Conservation (phyloP, 805 yeast species). For the Ogataea salicorniae region DNA sequence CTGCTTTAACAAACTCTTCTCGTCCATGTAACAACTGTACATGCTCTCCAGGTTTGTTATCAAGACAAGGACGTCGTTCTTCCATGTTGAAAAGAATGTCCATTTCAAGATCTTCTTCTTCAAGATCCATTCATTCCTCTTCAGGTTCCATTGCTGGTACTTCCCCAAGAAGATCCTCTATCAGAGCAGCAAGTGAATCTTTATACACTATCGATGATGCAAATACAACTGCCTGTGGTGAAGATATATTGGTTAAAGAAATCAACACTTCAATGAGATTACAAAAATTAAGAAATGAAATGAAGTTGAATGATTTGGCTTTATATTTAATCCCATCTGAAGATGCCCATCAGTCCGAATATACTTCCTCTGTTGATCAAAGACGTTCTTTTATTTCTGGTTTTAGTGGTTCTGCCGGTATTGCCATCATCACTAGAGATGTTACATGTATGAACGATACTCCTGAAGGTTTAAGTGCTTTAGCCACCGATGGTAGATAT, state of each 20-base stretch:
- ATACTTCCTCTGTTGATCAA: constrained; percentile 49
- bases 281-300: constrained; percentile 51
- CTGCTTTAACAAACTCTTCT: constrained; percentile 4
- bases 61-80: constrained; percentile 60
- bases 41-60: constrained; percentile 76
- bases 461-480: constrained; percentile 52
- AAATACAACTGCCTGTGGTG: constrained; percentile 17
- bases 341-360: constrained; percentile 63
- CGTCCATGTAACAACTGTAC: constrained; percentile 71
- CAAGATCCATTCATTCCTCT: constrained; percentile 6
- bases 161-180: constrained; percentile 24
- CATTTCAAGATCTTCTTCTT: constrained; percentile 18
- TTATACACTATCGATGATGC: constrained; percentile 23
- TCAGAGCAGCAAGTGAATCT: constrained; percentile 3
- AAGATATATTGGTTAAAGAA: constrained; percentile 30
- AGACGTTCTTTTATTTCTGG: constrained; percentile 54
- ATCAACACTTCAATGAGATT: constrained; percentile 59
- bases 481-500: constrained; percentile 59
- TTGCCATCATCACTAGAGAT: constrained; percentile 54
- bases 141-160: constrained; percentile 35
- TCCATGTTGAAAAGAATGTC: constrained; percentile 35
- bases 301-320: constrained; percentile 56
- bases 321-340: constrained; percentile 63
- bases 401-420: constrained; percentile 57
- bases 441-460: constrained; percentile 42